Percentiles rank a stretch among this genome's conserved stretches.
phyloP scores from a whole-genome alignment of 2,329 filamentous ascomycete species.

The Trichoderma semiorbis region DNA sequence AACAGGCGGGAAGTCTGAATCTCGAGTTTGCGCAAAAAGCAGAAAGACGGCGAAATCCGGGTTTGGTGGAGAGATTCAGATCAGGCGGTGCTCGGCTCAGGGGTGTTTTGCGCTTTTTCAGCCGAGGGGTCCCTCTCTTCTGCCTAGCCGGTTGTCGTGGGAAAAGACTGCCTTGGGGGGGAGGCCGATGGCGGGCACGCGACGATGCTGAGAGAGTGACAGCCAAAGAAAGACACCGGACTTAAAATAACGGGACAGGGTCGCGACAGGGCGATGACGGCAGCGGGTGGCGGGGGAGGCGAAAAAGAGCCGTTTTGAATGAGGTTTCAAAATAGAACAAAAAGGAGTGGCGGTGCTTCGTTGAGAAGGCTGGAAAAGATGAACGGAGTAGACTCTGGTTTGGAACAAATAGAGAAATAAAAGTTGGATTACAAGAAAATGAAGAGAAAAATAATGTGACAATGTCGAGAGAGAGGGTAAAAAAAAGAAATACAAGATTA shows the following conservation, averaged over 20 bases:
- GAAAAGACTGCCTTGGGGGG: slow-evolving; percentile 9
- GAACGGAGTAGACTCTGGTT: not conserved
- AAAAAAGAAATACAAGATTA: not conserved
- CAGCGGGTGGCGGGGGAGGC: slow-evolving; percentile 13
- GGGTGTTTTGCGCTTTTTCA: slow-evolving; percentile 8
- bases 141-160: not conserved
- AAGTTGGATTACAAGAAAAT: not conserved
- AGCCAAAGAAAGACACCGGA: not conserved
- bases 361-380: not conserved
- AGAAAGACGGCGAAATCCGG: not conserved
- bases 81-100: slow-evolving; percentile 3
- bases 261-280: slow-evolving; percentile 17
- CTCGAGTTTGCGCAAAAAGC: not conserved
- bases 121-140: slow-evolving; percentile 5
- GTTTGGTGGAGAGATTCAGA: slow-evolving; percentile 11
- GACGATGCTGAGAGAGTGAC: slow-evolving; percentile 1
- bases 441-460: not conserved
- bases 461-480: not conserved
- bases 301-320: slow-evolving; percentile 10
- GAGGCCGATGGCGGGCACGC: slow-evolving; percentile 15
- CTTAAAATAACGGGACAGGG: not conserved
- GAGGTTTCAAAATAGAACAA: not conserved
- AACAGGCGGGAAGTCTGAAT: not conserved
- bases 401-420: not conserved
- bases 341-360: slow-evolving; percentile 15